phyloP scores from a whole-genome alignment of 2,329 filamentous ascomycete species.

The Exophiala phaeomuriformis region DNA sequence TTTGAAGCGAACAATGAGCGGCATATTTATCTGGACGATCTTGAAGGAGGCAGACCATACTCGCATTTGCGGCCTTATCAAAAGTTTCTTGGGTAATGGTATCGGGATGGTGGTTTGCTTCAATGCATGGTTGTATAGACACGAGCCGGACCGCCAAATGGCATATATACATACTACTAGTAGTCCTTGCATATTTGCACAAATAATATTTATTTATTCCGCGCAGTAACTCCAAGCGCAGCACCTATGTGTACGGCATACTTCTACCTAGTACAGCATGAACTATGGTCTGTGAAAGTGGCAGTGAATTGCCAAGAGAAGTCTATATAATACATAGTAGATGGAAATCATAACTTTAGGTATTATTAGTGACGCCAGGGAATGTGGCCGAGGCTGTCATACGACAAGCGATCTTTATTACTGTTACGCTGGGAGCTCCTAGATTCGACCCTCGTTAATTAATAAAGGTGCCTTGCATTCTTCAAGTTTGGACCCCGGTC shows the following conservation, averaged over 20 bases:
- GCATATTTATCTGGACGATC: slow-evolving; percentile 4
- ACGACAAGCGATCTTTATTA: background rate
- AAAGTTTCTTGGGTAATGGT: slow-evolving; percentile 11
- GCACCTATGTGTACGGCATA: too few species aligned
- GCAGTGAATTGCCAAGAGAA: too few species aligned
- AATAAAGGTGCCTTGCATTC: too few species aligned
- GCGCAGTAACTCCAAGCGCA: too few species aligned
- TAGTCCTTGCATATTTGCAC: slow-evolving; percentile 11
- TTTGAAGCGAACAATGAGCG: slow-evolving; percentile 14
- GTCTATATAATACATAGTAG: too few species aligned
- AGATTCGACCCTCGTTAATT: too few species aligned
- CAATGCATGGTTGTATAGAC: slow-evolving; percentile 5
- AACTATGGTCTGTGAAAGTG: too few species aligned
- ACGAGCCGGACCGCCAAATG: slow-evolving; percentile 2
- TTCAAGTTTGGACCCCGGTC: too few species aligned
- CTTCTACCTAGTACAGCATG: too few species aligned
- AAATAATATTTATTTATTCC: slow-evolving; percentile 5
- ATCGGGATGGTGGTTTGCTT: background rate
- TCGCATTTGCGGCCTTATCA: slow-evolving; percentile 6
- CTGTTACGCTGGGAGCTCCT: too few species aligned
- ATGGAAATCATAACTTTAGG: too few species aligned
- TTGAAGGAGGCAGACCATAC: background rate
- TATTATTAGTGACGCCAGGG: background rate
- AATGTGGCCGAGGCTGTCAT: background rate
- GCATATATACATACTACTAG: background rate